Evolutionary conservation across 768 basidiomycete genomes (phyloP), one percentile per base, ranked within the genome.

Genomic region (Saitozyma podzolica): DNA sequence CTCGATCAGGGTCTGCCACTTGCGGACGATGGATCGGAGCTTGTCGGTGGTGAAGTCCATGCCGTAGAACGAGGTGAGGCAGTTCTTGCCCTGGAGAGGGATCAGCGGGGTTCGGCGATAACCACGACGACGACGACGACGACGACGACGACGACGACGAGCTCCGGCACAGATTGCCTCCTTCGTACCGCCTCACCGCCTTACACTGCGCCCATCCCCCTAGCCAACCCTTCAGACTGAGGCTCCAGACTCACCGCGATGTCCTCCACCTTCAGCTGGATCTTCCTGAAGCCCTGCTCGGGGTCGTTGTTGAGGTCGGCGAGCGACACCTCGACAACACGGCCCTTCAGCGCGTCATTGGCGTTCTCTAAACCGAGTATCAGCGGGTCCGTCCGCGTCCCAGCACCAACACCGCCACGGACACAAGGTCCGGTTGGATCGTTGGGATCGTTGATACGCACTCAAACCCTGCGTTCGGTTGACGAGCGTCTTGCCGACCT

Each of bases 21-120:
- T 99, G 81, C 95, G 91, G 74, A 99, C 96, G 78, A 99, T 93
- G 55, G 96, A 98, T 61, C 96, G 93, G 70, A 98, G 89, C 83
- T 98, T 98, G 88, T 99, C 96, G 62, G 95, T 96, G 66, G 96
- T 98, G 84, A 99, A 97, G 84, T 95, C 92, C 95, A 99, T 98
- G 81, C 96, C 96, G 82, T 95, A 90, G 91, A 99, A 99, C 83
- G 94, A 95, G 81, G 96, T 98, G 59, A 98, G 86, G 85, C 93
- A 96, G 85, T 92, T 96, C 85, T 94, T 95, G 84, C 96, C 96
- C 83, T 96, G 89, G 63, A 58, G 16, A 2, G n/a, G n/a, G 5
- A 50, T 62, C 50, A 61, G 58, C 53, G n/a, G 14, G 53, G 11
- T 10, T 59, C 17, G n/a, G 9, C 29, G 8, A 16, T 19, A 29